phyloP scores from a whole-genome alignment of 257 asterid genomes.

The Rhazya stricta region DNA sequence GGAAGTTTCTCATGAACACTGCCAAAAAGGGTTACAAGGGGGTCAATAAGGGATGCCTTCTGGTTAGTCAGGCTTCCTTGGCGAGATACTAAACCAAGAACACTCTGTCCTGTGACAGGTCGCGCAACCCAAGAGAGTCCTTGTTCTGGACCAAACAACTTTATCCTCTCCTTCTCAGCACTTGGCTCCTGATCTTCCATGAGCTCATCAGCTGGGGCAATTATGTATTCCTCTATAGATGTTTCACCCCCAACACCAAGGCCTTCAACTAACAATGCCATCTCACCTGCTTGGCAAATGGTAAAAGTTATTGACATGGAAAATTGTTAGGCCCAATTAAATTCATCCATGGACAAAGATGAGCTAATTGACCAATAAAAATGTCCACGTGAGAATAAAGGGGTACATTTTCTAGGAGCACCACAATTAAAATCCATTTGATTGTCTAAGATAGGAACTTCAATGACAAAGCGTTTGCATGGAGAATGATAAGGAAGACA shows the following conservation, averaged over 20 bases:
- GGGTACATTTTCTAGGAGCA: no score
- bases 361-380: not conserved
- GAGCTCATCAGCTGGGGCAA: constrained; percentile 42
- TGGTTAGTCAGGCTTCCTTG: constrained; percentile 37
- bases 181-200: constrained; percentile 32
- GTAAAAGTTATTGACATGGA: constrained; percentile 5
- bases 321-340: not conserved
- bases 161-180: constrained; percentile 41
- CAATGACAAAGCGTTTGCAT: not conserved
- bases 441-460: not conserved
- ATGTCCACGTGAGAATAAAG: not conserved
- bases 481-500: not conserved
- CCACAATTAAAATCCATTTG: not conserved
- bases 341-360: not conserved
- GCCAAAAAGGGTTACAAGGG: constrained; percentile 54
- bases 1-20: constrained; percentile 56
- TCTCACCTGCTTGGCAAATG: constrained; percentile 44
- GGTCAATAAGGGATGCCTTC: constrained; percentile 42
- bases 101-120: constrained; percentile 36
- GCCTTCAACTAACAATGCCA: constrained; percentile 76
- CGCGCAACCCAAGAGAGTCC: constrained; percentile 54
- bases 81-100: constrained; percentile 32
- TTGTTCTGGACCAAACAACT: constrained; percentile 34
- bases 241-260: constrained; percentile 55
- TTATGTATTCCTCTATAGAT: constrained; percentile 50